A percentile compares a stretch with the other conserved stretches of the same genome.
phyloP scores from a whole-genome alignment of 2,329 filamentous ascomycete genomes.

The Helotiales sp. region DNA sequence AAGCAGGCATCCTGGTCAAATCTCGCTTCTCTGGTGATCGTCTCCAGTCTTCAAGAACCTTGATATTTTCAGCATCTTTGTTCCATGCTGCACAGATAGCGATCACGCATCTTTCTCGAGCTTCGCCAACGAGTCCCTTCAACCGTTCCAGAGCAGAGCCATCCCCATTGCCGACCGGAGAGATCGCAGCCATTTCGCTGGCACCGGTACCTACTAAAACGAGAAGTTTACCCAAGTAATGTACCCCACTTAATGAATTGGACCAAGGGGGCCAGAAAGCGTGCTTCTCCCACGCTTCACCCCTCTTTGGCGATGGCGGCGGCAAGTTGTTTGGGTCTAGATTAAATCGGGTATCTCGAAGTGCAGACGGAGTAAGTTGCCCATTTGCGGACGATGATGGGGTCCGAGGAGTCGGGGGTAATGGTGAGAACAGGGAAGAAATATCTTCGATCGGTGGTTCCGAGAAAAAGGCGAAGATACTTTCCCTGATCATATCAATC shows the following conservation, averaged over 20 bases:
- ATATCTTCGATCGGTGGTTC: constrained; percentile 91
- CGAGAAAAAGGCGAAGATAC: constrained; percentile 80
- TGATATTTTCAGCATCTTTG: constrained; percentile 89
- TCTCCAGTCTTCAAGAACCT: constrained; percentile 92
- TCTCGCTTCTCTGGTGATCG: constrained; percentile 81
- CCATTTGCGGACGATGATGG: constrained; percentile 57
- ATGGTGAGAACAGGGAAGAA: constrained; percentile 81
- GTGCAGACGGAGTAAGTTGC: constrained; percentile 56
- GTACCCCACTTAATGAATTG: constrained; percentile 88
- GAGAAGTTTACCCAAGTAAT: constrained; percentile 85
- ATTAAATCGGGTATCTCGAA: constrained; percentile 76
- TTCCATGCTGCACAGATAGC: constrained; percentile 93
- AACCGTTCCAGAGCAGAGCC: constrained; percentile 71
- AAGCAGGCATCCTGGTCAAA: constrained; percentile 86
- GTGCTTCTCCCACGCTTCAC: constrained; percentile 89
- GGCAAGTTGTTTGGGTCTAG: constrained; percentile 80
- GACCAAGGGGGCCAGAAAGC: constrained; percentile 96
- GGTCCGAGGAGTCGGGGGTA: constrained; percentile 71
- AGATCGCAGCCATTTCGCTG: constrained; percentile 80
- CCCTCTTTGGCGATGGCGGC: constrained; percentile 74
- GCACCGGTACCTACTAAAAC: constrained; percentile 84
- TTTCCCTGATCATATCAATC: constrained; percentile 81
- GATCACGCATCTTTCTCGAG: constrained; percentile 83
- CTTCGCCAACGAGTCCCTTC: constrained; percentile 73
- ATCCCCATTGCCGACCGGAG: constrained; percentile 63